phyloP scores from a whole-genome alignment of 495 filamentous ascomycete genomes.

The Oidiodendron maius region DNA sequence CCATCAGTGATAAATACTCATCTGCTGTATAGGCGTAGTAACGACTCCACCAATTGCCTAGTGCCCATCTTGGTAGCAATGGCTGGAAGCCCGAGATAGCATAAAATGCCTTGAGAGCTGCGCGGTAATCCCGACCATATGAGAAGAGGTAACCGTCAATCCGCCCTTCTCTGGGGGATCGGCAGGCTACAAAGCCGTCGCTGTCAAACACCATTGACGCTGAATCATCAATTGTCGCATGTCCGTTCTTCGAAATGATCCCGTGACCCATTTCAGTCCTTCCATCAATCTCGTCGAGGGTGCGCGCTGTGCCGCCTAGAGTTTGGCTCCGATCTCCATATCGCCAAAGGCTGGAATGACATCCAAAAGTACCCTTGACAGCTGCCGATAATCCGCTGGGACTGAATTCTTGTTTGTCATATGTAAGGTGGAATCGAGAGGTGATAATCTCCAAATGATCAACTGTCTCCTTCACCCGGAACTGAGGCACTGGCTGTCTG shows the following conservation, averaged over 20 bases:
- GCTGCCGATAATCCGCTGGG: constrained; percentile 34
- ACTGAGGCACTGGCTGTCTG: constrained; percentile 39
- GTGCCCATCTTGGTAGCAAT: constrained; percentile 45
- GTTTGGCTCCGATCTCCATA: constrained; percentile 39
- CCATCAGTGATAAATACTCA: constrained; percentile 48
- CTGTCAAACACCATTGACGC: constrained; percentile 51
- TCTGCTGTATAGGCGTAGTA: constrained; percentile 45
- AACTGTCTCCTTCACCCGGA: constrained; percentile 30
- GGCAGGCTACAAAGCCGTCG: constrained; percentile 38
- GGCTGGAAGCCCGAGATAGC: constrained; percentile 49
- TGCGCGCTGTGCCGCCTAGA: constrained; percentile 48
- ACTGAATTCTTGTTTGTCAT: constrained; percentile 45
- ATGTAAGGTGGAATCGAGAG: constrained; percentile 40
- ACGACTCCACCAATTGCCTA: constrained; percentile 62
- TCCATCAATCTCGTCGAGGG: constrained; percentile 47
- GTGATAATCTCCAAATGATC: constrained; percentile 45
- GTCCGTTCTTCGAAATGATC: constrained; percentile 39
- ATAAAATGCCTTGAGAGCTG: constrained; percentile 49
- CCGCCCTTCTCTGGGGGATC: constrained; percentile 31
- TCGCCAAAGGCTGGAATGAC: constrained; percentile 34
- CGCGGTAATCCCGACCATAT: constrained; percentile 47
- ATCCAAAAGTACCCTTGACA: constrained; percentile 28
- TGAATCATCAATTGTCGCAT: constrained; percentile 46
- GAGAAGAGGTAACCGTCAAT: constrained; percentile 53
- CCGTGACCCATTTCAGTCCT: constrained; percentile 40